Evolutionary conservation across 495 filamentous ascomycete genomes (phyloP).

Genomic region (Durotheca rogersii): DNA sequence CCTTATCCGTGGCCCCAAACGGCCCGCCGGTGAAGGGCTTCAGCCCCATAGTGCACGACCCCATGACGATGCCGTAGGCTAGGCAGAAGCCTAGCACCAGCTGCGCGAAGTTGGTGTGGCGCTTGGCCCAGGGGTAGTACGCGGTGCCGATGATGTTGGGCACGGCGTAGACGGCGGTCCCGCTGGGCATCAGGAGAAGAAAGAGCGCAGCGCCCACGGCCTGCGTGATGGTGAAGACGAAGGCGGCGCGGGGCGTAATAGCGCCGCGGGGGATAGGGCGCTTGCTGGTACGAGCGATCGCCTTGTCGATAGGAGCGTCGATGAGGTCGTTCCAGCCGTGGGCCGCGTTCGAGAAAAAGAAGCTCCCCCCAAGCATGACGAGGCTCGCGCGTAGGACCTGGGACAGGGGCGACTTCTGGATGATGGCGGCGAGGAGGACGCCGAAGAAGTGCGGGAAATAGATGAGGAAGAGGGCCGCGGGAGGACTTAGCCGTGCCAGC

Average conservation of each 20-base stretch:
- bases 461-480: slow-evolving; percentile 40
- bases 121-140: slow-evolving; percentile 47
- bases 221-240: slow-evolving; percentile 37
- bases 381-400: slow-evolving; percentile 20
- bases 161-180: slow-evolving; percentile 32
- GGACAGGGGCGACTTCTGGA: slow-evolving; percentile 16
- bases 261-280: slow-evolving; percentile 45
- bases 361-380: slow-evolving; percentile 38
- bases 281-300: slow-evolving; percentile 37
- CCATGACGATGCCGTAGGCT: slow-evolving; percentile 37
- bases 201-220: slow-evolving; percentile 30
- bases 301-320: slow-evolving; percentile 42
- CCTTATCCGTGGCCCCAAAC: slow-evolving; percentile 17
- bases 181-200: slow-evolving; percentile 25
- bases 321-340: slow-evolving; percentile 49
- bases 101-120: slow-evolving; percentile 44
- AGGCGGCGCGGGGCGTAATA: slow-evolving; percentile 35
- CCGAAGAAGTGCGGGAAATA: slow-evolving; percentile 45
- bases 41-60: slow-evolving; percentile 32
- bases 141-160: slow-evolving; percentile 36
- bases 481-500: slow-evolving; percentile 39
- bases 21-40: slow-evolving; percentile 30
- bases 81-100: slow-evolving; percentile 43
- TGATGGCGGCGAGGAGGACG: slow-evolving; percentile 38
- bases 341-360: slow-evolving; percentile 46